Evolutionary conservation across 352 stramenopile genomes (phyloP).

Genomic region (Globisporangium ultimum): DNA sequence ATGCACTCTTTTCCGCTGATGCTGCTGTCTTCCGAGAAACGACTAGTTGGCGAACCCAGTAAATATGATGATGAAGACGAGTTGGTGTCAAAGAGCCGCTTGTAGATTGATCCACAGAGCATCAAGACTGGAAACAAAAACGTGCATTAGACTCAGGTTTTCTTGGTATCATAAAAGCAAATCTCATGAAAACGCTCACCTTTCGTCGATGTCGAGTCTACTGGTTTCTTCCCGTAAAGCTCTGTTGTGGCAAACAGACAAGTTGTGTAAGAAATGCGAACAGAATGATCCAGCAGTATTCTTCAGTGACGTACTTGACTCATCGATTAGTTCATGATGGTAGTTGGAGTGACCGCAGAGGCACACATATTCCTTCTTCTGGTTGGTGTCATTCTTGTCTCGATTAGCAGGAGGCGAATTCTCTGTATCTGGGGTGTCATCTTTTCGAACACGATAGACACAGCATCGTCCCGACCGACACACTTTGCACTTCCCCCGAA

Average conservation of each 20-base stretch:
- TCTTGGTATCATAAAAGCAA: background rate
- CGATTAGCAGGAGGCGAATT: conserved; percentile 8
- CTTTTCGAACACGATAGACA: conserved; percentile 38
- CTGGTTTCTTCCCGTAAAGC: conserved; percentile 60
- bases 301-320: conserved; percentile 47
- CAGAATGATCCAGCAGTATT: background rate
- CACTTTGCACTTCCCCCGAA: conserved; percentile 75
- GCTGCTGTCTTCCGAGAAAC: conserved; percentile 49
- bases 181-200: conserved; percentile 13
- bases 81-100: conserved; percentile 61
- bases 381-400: conserved; percentile 26
- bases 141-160: conserved; percentile 4
- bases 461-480: conserved; percentile 67
- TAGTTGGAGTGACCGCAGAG: conserved; percentile 73
- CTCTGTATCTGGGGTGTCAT: conserved; percentile 25
- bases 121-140: conserved; percentile 42
- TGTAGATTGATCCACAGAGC: conserved; percentile 72
- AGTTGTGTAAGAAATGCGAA: conserved; percentile 11
- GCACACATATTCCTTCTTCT: conserved; percentile 36
- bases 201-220: conserved; percentile 63
- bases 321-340: conserved; percentile 72
- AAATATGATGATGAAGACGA: conserved; percentile 37
- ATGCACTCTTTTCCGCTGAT: conserved; percentile 47
- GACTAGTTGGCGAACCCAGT: conserved; percentile 43
- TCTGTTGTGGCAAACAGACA: conserved; percentile 24